Evolutionary conservation across 805 yeast genomes (phyloP).

Genomic region (Saccharomycopsis fermentans): DNA sequence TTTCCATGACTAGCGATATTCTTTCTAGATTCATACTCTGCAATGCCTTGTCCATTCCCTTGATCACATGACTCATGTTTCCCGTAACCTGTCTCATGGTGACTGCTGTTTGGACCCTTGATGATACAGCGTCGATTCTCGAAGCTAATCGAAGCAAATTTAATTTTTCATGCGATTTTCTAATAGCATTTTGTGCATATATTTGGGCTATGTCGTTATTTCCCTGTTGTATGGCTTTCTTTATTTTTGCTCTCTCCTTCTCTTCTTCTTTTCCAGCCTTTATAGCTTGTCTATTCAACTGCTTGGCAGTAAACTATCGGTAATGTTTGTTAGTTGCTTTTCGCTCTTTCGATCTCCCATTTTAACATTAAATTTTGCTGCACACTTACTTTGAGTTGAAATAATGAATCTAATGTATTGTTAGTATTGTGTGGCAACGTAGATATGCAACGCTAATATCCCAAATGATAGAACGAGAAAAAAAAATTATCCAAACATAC

Average conservation of each 20-base stretch:
- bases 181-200: conserved; percentile 91
- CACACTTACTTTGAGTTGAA: conserved; percentile 43
- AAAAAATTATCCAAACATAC: neutral
- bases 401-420: conserved; percentile 37
- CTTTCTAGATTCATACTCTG: conserved; percentile 91
- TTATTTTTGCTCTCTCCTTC: conserved; percentile 76
- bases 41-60: conserved; percentile 93
- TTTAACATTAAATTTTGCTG: neutral
- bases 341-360: neutral
- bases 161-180: conserved; percentile 80
- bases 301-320: conserved; percentile 79
- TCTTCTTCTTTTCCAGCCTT: conserved; percentile 87
- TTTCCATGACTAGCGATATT: conserved; percentile 93
- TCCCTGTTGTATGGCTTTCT: conserved; percentile 79
- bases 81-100: conserved; percentile 94
- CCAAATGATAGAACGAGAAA: neutral
- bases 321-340: conserved; percentile 1
- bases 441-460: neutral
- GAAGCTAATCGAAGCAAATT: conserved; percentile 76
- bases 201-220: conserved; percentile 86
- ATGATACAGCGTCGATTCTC: conserved; percentile 90
- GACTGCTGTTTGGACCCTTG: conserved; percentile 94
- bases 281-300: conserved; percentile 78
- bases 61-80: conserved; percentile 86
- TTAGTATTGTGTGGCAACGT: neutral